Percentiles rank a stretch among this genome's conserved stretches.
These are phyloP conservation scores for Grosmannia serpens DNA, from an alignment of 2,329 filamentous ascomycete species.

Conservation along the genomic window DNA sequence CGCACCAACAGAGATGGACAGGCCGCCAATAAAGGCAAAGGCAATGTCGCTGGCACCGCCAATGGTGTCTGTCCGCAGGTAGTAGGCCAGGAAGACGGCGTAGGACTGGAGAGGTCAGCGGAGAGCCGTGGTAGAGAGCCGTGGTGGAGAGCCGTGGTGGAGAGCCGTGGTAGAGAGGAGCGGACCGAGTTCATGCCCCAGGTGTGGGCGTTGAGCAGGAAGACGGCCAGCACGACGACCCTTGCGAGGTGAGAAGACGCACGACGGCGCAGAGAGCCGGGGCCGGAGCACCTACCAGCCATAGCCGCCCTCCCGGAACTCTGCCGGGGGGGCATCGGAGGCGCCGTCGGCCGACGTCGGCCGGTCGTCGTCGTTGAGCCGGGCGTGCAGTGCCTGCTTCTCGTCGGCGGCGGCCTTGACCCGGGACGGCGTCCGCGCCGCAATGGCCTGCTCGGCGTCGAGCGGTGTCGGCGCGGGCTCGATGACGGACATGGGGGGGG, in stretches of 20 bases:
- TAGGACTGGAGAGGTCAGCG: constrained; percentile 31
- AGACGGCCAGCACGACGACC: constrained; percentile 42
- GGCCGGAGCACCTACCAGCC: constrained; percentile 33
- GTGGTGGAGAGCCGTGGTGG: not conserved
- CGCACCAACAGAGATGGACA: constrained; percentile 46
- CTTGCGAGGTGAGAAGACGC: constrained; percentile 13
- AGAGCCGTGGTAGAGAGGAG: not conserved
- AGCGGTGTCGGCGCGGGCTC: not conserved
- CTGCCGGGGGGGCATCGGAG: constrained; percentile 10
- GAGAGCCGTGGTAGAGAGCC: not conserved
- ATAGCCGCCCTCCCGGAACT: constrained; percentile 44
- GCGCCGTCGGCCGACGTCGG: not conserved
- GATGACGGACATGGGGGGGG: not conserved
- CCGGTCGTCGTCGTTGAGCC: not conserved
- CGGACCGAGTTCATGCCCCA: constrained; percentile 61
- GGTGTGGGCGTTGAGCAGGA: constrained; percentile 56
- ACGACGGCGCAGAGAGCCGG: not conserved
- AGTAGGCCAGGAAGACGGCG: constrained; percentile 45
- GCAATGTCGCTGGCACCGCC: constrained; percentile 51
- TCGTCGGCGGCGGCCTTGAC: constrained; percentile 7
- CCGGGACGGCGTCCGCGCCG: not conserved
- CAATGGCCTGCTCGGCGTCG: constrained; percentile 1
- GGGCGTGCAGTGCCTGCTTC: constrained; percentile 2
- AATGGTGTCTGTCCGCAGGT: constrained; percentile 47
- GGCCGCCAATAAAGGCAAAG: constrained; percentile 67